These are phyloP conservation scores for Graphiopsis chlorocephala DNA, from an alignment of 2,329 filamentous ascomycete species.

Conservation along the genomic window DNA sequence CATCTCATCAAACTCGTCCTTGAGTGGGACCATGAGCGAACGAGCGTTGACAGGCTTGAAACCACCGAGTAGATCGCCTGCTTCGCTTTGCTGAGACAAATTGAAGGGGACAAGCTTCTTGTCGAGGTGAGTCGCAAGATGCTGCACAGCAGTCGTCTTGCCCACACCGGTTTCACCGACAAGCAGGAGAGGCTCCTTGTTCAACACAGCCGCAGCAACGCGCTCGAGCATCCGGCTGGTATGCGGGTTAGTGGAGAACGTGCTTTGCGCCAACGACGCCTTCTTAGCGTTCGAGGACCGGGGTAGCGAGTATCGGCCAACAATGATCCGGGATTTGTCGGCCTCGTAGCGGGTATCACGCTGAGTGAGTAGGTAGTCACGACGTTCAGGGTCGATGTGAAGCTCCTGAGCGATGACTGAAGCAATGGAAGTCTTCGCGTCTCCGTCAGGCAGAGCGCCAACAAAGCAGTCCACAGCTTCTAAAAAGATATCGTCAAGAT, in stretches of 20 bases:
- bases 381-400: slow-evolving; percentile 77
- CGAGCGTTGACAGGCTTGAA: slow-evolving; percentile 95
- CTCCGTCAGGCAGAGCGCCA: slow-evolving; percentile 68
- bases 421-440: slow-evolving; percentile 60
- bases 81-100: slow-evolving; percentile 95
- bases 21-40: slow-evolving; percentile 80
- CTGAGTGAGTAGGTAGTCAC: slow-evolving; percentile 71
- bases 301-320: slow-evolving; percentile 32
- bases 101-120: slow-evolving; percentile 91
- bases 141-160: slow-evolving; percentile 94
- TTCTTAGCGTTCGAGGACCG: slow-evolving; percentile 12
- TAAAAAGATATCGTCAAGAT: slow-evolving; percentile 84
- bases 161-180: slow-evolving; percentile 99
- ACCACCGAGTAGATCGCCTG: slow-evolving; percentile 88
- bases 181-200: slow-evolving; percentile 84
- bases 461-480: slow-evolving; percentile 93
- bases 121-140: slow-evolving; percentile 78
- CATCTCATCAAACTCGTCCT: slow-evolving; percentile 89
- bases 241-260: slow-evolving; percentile 86
- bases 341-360: slow-evolving; percentile 68
- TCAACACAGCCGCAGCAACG: slow-evolving; percentile 75
- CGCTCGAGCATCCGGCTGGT: slow-evolving; percentile 84
- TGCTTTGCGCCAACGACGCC: slow-evolving; percentile 42
- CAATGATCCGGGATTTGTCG: slow-evolving; percentile 27
- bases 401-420: slow-evolving; percentile 79